Base-by-base conservation (phyloP, 352 stramenopile genomes). In the Pilasporangium apinafurcum region DNA sequence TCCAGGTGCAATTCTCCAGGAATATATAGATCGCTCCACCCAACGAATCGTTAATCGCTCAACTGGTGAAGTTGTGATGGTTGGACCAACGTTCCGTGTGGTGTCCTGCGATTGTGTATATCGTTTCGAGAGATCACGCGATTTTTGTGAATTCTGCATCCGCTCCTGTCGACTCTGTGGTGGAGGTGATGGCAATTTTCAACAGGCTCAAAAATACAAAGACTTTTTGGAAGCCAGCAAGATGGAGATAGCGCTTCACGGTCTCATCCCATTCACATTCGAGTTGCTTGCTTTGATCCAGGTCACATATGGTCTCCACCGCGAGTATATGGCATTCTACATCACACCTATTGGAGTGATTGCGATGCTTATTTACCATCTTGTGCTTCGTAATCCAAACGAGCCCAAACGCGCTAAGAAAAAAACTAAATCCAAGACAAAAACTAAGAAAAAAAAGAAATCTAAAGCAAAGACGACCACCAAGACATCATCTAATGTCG, bases 51-150 rank as follows among this genome's bases (percentile, higher is more conserved):
- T 55, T 22, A 55, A 51, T 6, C 65, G 52, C 12, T 69, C 62
- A 43, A 55, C 55, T 47, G 53, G 60, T 3, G 79, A 84, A 17
- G 43, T 82, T 12, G 75, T 92, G 29, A 52, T 77, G 24, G 52
- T 91, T 9, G 82, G 82, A 0, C 70, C 77, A 24, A 91, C 63
- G 8, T 94, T 91, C 54, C 75, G 78, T n/a, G 82, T 92, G 39
- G 73, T 92, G 3, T 66, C 72, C 20, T 94, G 82, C 39, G 79
- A 94, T 49, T 94, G 82, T 30, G 79, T 91, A n/a, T 65, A 83
- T 37, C 77, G 82, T 14, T 84, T 83, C 31, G 53, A 75, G 21
- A 67, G 56, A 18, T 68, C 62, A 6, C 65, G 67, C 4, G 70
- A 83, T 10, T 90, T 84, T 42, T 94, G 82, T 37, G 59, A 43